Base-by-base conservation (phyloP, 2,329 filamentous ascomycete species). In the Albifimbria verrucaria region DNA sequence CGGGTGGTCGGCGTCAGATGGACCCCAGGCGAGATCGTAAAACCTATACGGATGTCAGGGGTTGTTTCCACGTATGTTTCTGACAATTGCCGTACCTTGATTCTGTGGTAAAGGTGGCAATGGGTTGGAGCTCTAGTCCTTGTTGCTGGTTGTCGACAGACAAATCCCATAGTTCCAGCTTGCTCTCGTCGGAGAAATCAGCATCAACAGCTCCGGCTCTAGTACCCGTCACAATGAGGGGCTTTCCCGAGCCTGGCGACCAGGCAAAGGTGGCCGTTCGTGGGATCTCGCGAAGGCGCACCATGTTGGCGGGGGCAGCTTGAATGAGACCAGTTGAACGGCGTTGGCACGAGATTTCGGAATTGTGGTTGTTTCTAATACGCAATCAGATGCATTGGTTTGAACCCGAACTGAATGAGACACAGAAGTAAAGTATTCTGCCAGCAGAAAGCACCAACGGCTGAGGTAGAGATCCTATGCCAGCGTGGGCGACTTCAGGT, bases 211-310 rank as follows among this genome's bases (percentile, higher is more conserved):
- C 94, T 58, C 94, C 94, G 56, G 94, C 92, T 63, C 92, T 87
- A 46, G 94, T 99, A 64, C 94, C 94, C 24, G 94, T 99, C 55
- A 91, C 93, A 59, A 99, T 79, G 62, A 96, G 80, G 63, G 93
- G 92, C 62, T 87, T 85, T 39, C 83, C 82, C 49, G 90, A 77
- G 63, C 87, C 89, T 23, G 92, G 89, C 62, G 91, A 96, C 93
- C 94, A 99, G 68, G 94, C 91, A 73, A 99, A 99, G 66, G 93
- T 89, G 72, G 93, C 94, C 66, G 94, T 99, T 75, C 94, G 86
- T 71, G 92, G 90, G 68, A 99, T 95, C 79, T 97, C 92, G 80
- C 93, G 86, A 74, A 97, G 81, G 77, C 92, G 90, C 75, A 97
- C 93, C 94, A 99, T 99, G 72, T 62, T 75, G 68, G 63, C 62